Conservation (phyloP, 2,329 filamentous ascomycete species). For the Cyclaneusma minus region DNA sequence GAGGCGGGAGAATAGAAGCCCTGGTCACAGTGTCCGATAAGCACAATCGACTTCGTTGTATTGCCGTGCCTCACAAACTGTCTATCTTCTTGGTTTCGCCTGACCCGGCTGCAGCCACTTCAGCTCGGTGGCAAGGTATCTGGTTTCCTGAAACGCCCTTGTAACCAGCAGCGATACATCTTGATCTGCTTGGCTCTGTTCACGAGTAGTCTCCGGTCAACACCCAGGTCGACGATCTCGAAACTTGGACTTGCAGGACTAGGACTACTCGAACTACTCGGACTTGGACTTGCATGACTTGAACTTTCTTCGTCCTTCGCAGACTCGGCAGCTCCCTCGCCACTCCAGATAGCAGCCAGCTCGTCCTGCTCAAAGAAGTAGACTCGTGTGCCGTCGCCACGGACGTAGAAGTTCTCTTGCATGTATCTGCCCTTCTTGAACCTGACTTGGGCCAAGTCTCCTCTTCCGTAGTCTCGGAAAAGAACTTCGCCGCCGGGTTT, state of each 20-base stretch:
- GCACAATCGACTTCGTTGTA: too few species aligned
- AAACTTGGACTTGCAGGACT: too few species aligned
- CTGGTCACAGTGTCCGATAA: too few species aligned
- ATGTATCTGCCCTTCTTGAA: conserved; percentile 93
- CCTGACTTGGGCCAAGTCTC: conserved; percentile 87
- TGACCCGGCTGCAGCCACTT: too few species aligned
- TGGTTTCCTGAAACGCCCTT: conserved; percentile 71
- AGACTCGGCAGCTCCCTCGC: conserved; percentile 1
- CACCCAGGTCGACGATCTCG: conserved; percentile 61
- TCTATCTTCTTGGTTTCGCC: too few species aligned
- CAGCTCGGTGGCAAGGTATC: too few species aligned
- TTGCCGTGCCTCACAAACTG: too few species aligned
- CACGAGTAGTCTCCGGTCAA: conserved; percentile 79
- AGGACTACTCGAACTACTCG: conserved; percentile 16
- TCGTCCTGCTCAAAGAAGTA: conserved; percentile 94
- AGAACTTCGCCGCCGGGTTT: conserved; percentile 89
- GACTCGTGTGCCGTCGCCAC: conserved; percentile 87
- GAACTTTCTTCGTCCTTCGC: conserved; percentile 4
- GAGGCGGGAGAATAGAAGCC: too few species aligned
- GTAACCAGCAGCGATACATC: conserved; percentile 98
- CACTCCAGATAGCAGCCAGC: conserved; percentile 62
- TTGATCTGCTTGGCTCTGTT: conserved; percentile 84
- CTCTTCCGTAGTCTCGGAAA: conserved; percentile 92
- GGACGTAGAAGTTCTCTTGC: conserved; percentile 93
- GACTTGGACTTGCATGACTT: conserved; percentile 7